Percentiles rank a stretch among this genome's conserved stretches.
Evolutionary conservation across 164 flowering plant species (phyloP).

Genomic region (Echeveria elegans): DNA sequence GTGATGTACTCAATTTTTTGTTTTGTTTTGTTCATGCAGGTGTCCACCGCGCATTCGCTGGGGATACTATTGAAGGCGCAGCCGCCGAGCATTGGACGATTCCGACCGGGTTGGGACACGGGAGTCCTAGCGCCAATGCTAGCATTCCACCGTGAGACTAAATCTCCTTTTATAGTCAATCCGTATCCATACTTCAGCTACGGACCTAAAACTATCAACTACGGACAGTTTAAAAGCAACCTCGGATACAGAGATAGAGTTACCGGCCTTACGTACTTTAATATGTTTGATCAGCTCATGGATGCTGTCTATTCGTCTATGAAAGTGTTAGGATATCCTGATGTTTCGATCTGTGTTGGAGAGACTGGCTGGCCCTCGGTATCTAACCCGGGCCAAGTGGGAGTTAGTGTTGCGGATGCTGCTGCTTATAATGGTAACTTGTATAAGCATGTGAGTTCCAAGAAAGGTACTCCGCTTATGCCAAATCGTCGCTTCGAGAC

Average conservation of each 20-base stretch:
- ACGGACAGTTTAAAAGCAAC: slow-evolving; percentile 44
- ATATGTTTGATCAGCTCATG: neutral
- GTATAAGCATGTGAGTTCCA: slow-evolving; percentile 17
- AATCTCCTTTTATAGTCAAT: slow-evolving; percentile 49
- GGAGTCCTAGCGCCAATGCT: slow-evolving; percentile 47
- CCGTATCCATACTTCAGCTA: neutral
- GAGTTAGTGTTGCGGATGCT: slow-evolving; percentile 24
- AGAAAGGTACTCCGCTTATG: slow-evolving; percentile 47
- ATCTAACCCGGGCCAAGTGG: slow-evolving; percentile 19
- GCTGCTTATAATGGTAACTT: slow-evolving; percentile 24
- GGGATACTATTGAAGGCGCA: slow-evolving; percentile 31
- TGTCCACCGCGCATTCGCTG: slow-evolving; percentile 65
- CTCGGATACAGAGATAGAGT: slow-evolving; percentile 32
- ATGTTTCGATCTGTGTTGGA: slow-evolving; percentile 24
- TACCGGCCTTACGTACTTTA: neutral
- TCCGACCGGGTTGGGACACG: slow-evolving; percentile 42
- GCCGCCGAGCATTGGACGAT: slow-evolving; percentile 14
- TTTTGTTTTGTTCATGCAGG: slow-evolving; percentile 15
- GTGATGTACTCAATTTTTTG: neutral
- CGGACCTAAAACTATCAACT: slow-evolving; percentile 20
- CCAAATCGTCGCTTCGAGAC: slow-evolving; percentile 35
- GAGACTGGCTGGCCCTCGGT: slow-evolving; percentile 25
- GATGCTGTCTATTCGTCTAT: slow-evolving; percentile 29
- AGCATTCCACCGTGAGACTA: slow-evolving; percentile 46
- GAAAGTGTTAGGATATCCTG: slow-evolving; percentile 31